Percentiles rank a stretch among this genome's conserved stretches.
Evolutionary conservation across 495 filamentous ascomycete species (phyloP).

Genomic region (Ascodesmis nigricans): DNA sequence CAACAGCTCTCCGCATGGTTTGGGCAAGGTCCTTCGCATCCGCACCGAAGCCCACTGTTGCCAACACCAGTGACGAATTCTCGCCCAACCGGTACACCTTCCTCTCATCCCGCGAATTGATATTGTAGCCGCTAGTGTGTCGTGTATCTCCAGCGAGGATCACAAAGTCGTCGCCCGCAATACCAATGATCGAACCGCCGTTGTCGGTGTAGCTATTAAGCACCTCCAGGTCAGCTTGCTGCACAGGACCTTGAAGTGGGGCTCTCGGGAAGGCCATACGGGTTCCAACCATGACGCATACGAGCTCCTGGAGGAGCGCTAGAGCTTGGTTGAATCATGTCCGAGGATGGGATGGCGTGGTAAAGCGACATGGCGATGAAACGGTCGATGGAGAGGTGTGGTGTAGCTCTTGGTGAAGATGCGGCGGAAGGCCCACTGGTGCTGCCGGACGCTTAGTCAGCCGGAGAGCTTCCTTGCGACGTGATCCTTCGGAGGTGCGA

Average conservation of each 20-base stretch:
- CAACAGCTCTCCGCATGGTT: constrained; percentile 21
- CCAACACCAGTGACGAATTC: constrained; percentile 63
- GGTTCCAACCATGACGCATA: constrained; percentile 73
- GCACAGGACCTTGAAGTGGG: constrained; percentile 5
- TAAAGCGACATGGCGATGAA: no score
- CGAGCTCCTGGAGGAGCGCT: constrained; percentile 26
- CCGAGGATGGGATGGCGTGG: no score
- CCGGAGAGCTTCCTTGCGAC: no score
- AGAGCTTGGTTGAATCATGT: constrained; percentile 26
- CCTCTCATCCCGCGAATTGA: constrained; percentile 81
- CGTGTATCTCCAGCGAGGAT: constrained; percentile 94
- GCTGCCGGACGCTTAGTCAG: no score
- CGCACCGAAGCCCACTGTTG: constrained; percentile 86
- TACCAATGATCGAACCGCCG: constrained; percentile 86
- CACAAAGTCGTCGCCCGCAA: constrained; percentile 77
- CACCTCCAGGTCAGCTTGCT: constrained; percentile 7
- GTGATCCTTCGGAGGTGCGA: no score
- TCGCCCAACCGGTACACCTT: constrained; percentile 96
- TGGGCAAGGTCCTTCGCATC: constrained; percentile 33
- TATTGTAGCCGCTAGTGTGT: constrained; percentile 86
- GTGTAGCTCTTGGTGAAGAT: no score
- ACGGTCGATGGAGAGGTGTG: no score
- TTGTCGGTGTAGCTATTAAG: constrained; percentile 90
- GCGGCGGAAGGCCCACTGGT: no score
- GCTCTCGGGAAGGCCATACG: constrained; percentile 34